phyloP scores from a whole-genome alignment of 2,329 filamentous ascomycete species.

The Aaosphaeria pasadenensis region DNA sequence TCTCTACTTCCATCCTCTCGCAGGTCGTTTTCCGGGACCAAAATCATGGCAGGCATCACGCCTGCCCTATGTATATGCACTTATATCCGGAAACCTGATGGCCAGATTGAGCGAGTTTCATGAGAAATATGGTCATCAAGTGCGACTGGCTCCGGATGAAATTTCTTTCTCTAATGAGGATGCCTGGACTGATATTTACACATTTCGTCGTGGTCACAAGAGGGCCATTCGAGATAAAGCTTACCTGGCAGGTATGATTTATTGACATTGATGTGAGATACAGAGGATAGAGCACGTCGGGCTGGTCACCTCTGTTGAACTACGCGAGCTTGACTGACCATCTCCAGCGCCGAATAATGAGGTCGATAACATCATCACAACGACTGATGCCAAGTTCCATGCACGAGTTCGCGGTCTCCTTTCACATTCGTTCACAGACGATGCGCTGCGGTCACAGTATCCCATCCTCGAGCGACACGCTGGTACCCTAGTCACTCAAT shows the following conservation, averaged over 20 bases:
- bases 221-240: slow-evolving; percentile 1
- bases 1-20: slow-evolving; percentile 6
- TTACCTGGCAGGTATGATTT: background rate
- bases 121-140: slow-evolving; percentile 6
- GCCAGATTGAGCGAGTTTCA: slow-evolving; percentile 5
- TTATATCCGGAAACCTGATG: slow-evolving; percentile 1
- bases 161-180: slow-evolving; percentile 4
- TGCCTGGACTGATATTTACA: slow-evolving; percentile 7
- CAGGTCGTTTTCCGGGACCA: slow-evolving; percentile 4
- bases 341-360: too few species aligned
- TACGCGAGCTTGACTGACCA: too few species aligned
- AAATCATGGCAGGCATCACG: slow-evolving; percentile 6
- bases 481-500: background rate
- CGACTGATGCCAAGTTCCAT: slow-evolving; percentile 3
- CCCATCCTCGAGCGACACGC: slow-evolving; percentile 1
- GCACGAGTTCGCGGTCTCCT: slow-evolving; percentile 8
- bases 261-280: background rate
- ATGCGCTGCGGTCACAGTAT: slow-evolving; percentile 3
- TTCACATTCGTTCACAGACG: slow-evolving; percentile 1
- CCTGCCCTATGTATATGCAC: slow-evolving; percentile 4
- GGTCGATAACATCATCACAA: slow-evolving; percentile 8
- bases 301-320: slow-evolving; percentile 1
- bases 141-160: slow-evolving; percentile 5
- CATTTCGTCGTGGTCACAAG: slow-evolving; percentile 4
- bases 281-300: slow-evolving; percentile 4